A percentile compares a stretch with the other conserved stretches of the same genome.
Evolutionary conservation across 805 yeast species (phyloP).

Genomic region (Wickerhamiella sergipiensis): DNA sequence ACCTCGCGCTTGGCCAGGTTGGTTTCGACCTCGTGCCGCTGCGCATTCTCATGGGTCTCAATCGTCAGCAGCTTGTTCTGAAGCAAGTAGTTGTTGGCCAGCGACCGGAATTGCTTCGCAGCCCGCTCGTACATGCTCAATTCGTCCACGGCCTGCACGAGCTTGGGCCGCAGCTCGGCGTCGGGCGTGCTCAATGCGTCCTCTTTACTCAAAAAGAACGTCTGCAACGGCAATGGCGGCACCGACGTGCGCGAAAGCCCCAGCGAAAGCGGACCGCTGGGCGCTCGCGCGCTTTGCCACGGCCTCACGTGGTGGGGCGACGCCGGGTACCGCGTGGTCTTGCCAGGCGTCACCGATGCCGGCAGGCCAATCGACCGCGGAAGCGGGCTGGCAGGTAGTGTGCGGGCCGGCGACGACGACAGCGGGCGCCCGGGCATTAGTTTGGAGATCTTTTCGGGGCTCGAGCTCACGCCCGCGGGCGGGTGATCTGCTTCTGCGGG

Average conservation of each 20-base stretch:
- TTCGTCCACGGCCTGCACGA: constrained; percentile 14
- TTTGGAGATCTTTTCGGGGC: neutral
- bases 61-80: constrained; percentile 31
- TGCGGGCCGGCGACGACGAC: neutral
- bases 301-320: constrained; percentile 1
- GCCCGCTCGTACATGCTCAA: constrained; percentile 14
- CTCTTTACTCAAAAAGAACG: constrained; percentile 12
- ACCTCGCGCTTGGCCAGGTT: constrained; percentile 33
- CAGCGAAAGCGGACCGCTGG: neutral
- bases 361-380: neutral
- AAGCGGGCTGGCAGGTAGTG: neutral
- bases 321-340: neutral
- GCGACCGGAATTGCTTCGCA: constrained; percentile 16
- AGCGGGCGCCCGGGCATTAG: neutral
- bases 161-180: constrained; percentile 7
- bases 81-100: constrained; percentile 18
- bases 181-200: constrained; percentile 9
- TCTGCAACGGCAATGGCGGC: constrained; percentile 17
- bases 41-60: constrained; percentile 32
- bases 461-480: neutral
- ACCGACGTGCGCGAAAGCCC: neutral
- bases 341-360: neutral
- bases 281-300: neutral
- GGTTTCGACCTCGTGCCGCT: constrained; percentile 35
- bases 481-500: neutral